Conservation (phyloP, 768 basidiomycete species). For the Lentinula sp. region DNA sequence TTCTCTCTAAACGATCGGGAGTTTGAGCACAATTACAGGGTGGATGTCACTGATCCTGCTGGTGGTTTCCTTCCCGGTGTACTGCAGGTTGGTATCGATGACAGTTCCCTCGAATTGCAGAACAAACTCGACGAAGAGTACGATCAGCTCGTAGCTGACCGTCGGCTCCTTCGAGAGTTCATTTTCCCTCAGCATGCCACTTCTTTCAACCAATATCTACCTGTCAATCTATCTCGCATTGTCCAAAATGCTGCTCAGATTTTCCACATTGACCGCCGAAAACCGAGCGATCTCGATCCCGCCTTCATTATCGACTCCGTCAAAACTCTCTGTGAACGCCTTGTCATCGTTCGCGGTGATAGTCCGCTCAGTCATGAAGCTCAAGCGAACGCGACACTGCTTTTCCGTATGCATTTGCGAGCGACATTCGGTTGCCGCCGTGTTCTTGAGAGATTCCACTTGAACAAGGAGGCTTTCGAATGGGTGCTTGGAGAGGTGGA, state of each 20-base stretch:
- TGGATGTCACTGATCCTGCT: constrained; percentile 83
- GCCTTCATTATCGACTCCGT: constrained; percentile 80
- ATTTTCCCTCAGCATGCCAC: constrained; percentile 78
- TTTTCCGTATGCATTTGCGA: constrained; percentile 91
- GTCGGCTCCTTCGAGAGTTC: constrained; percentile 71
- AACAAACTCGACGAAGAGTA: constrained; percentile 64
- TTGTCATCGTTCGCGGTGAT: constrained; percentile 85
- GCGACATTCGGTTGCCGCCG: constrained; percentile 83
- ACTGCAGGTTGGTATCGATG: constrained; percentile 84
- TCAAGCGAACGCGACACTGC: constrained; percentile 84
- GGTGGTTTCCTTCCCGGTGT: constrained; percentile 77
- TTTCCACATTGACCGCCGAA: constrained; percentile 93
- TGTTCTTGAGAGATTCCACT: constrained; percentile 82
- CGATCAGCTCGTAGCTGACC: constrained; percentile 60
- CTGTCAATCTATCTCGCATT: constrained; percentile 93
- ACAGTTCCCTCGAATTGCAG: constrained; percentile 66
- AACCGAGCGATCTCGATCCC: constrained; percentile 90
- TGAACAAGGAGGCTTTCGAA: constrained; percentile 92
- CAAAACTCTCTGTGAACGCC: constrained; percentile 62
- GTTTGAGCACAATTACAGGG: constrained; percentile 91
- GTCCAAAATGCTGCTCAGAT: constrained; percentile 94
- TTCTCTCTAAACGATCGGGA: constrained; percentile 75
- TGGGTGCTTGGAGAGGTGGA: constrained; percentile 98
- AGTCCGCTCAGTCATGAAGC: constrained; percentile 71
- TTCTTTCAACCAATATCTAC: constrained; percentile 75